These are phyloP conservation scores for Colletotrichum navitas DNA, from an alignment of 2,329 filamentous ascomycete genomes.

Conservation along the genomic window DNA sequence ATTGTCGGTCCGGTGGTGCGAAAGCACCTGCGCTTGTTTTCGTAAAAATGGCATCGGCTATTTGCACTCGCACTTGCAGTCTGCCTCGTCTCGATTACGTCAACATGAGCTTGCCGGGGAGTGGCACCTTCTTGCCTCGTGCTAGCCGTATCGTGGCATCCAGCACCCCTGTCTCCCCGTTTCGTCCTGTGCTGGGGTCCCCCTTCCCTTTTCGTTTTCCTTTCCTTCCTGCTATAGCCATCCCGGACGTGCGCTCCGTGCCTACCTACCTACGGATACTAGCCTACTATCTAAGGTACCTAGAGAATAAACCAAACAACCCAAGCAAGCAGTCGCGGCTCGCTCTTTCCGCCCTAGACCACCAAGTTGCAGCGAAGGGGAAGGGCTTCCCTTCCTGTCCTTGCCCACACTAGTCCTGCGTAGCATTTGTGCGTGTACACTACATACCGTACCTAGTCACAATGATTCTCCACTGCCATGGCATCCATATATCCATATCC, in stretches of 20 bases:
- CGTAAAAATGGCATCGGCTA: conserved; percentile 14
- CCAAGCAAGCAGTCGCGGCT: conserved; percentile 11
- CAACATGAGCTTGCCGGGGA: conserved; percentile 1
- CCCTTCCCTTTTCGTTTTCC: neutral
- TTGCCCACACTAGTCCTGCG: neutral
- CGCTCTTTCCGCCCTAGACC: conserved; percentile 3
- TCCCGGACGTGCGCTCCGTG: conserved; percentile 1
- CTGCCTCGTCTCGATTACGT: neutral
- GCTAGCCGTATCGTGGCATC: conserved; percentile 32
- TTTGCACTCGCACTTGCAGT: neutral
- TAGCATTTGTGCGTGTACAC: neutral
- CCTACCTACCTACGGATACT: neutral
- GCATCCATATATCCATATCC: conserved; percentile 4
- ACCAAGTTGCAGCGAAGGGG: neutral
- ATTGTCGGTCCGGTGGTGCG: conserved; percentile 2
- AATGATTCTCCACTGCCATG: conserved; percentile 13
- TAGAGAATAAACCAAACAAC: neutral
- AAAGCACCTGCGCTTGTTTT: neutral
- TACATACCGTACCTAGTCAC: neutral
- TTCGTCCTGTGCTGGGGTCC: conserved; percentile 25
- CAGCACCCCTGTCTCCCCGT: conserved; percentile 23
- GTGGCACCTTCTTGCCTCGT: conserved; percentile 40
- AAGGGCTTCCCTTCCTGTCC: neutral
- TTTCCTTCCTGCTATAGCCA: conserved; percentile 6
- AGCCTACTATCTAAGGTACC: too few relatives aligned